A percentile compares a stretch with the other conserved stretches of the same genome.
These are phyloP conservation scores for Cercospora sp. DNA, from an alignment of 2,329 filamentous ascomycete genomes.

Conservation along the genomic window DNA sequence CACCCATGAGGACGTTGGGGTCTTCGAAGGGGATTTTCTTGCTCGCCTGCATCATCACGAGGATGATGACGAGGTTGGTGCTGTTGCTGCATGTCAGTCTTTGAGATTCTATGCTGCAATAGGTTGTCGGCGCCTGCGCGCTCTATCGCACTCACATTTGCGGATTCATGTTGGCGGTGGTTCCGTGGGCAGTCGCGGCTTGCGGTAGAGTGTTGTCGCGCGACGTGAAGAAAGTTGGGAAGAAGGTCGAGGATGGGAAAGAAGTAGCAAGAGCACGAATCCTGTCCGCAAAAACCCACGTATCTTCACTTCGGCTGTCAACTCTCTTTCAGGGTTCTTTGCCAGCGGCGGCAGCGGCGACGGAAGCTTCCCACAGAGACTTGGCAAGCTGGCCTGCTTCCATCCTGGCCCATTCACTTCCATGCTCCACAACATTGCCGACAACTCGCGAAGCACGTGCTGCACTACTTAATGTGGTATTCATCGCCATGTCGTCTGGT, in stretches of 20 bases:
- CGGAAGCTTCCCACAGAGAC: not conserved
- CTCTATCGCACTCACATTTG: slow-evolving; percentile 34
- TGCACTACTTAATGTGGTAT: not conserved
- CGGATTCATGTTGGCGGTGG: slow-evolving; percentile 36
- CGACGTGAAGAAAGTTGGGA: not conserved
- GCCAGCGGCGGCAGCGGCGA: not conserved
- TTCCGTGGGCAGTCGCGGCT: not conserved
- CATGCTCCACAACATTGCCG: not conserved
- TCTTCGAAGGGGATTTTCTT: slow-evolving; percentile 96
- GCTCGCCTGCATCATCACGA: slow-evolving; percentile 96
- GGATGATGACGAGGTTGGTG: slow-evolving; percentile 90
- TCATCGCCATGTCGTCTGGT: not conserved
- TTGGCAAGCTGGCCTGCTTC: not conserved
- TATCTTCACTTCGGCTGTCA: slow-evolving; percentile 2
- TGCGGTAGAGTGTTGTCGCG: slow-evolving; percentile 3
- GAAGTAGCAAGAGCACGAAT: not conserved
- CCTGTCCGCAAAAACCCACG: not conserved
- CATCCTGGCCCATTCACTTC: slow-evolving; percentile 4
- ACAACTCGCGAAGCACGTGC: not conserved
- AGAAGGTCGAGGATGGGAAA: not conserved
- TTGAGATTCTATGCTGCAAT: not conserved
- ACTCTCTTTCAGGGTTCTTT: not conserved
- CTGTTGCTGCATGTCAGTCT: slow-evolving; percentile 49
- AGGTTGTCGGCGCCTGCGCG: slow-evolving; percentile 12
- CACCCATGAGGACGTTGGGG: slow-evolving; percentile 65